phyloP scores from a whole-genome alignment of 1,284 basidiomycete species.

The Gomphus sp. region DNA sequence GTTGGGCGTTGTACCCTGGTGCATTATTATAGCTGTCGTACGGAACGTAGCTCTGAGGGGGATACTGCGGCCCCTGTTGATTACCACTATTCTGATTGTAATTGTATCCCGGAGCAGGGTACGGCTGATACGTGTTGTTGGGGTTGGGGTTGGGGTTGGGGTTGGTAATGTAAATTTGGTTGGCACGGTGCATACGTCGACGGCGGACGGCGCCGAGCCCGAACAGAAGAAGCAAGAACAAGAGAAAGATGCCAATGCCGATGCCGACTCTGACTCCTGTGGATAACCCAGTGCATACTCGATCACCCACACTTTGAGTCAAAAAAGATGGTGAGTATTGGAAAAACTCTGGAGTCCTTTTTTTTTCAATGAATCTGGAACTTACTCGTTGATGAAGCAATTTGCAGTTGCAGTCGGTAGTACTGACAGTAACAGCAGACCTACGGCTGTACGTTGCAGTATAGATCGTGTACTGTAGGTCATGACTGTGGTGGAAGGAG shows the following conservation, averaged over 20 bases:
- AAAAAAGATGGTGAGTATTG: too few species aligned
- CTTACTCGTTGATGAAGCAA: neutral
- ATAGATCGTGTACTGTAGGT: neutral
- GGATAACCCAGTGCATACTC: conserved; percentile 1
- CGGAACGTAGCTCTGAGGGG: neutral
- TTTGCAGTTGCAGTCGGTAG: neutral
- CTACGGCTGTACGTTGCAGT: neutral
- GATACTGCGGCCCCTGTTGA: conserved; percentile 7
- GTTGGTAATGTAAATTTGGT: conserved; percentile 4
- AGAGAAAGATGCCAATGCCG: neutral
- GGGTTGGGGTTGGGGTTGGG: neutral
- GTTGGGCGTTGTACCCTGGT: neutral
- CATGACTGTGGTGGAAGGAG: neutral
- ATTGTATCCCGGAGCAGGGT: neutral
- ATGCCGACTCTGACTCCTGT: conserved; percentile 5
- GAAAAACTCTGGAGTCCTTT: too few species aligned
- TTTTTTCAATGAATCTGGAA: too few species aligned
- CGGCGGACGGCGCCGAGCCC: neutral
- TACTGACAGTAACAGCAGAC: neutral
- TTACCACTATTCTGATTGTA: conserved; percentile 1
- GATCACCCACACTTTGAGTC: neutral
- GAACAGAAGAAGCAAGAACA: neutral
- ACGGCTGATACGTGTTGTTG: neutral
- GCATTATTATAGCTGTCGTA: neutral
- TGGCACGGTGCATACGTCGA: neutral